These are phyloP conservation scores for Dillenia suffruticosa DNA, from an alignment of 164 flowering plant species.

Conservation along the genomic window DNA sequence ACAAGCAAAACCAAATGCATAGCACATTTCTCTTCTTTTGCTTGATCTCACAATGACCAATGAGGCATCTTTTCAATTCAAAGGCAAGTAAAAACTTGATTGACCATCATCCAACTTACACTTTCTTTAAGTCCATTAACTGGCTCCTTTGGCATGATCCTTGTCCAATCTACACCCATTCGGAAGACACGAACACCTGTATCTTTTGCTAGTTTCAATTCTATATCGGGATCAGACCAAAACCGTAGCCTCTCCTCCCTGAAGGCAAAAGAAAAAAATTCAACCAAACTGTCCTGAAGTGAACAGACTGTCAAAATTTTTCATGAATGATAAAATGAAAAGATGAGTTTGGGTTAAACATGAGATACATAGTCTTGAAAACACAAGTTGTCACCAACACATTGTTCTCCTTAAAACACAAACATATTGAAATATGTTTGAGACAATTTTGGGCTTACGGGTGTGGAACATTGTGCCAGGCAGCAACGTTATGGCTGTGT, in stretches of 20 bases:
- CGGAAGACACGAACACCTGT: slow-evolving; percentile 85
- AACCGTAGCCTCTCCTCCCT: slow-evolving; percentile 93
- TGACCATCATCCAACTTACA: slow-evolving; percentile 36
- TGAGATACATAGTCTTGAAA: no score
- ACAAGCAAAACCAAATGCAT: no score
- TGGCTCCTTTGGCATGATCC: slow-evolving; percentile 91
- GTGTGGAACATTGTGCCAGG: slow-evolving; percentile 97
- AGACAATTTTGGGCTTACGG: slow-evolving; percentile 55
- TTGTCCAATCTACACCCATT: slow-evolving; percentile 96
- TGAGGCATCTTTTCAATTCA: no score
- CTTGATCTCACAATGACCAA: no score
- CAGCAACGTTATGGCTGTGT: slow-evolving; percentile 62
- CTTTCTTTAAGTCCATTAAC: slow-evolving; percentile 48
- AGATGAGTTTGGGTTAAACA: no score
- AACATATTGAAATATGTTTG: no score
- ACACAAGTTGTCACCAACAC: no score
- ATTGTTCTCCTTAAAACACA: no score
- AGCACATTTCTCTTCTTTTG: no score
- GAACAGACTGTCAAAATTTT: background rate
- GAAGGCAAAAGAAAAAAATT: slow-evolving; percentile 24
- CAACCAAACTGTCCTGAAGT: slow-evolving; percentile 4
- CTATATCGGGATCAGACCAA: slow-evolving; percentile 99
- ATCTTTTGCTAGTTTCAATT: slow-evolving; percentile 78
- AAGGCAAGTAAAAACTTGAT: no score
- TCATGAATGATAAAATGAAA: no score